Conservation (phyloP, 768 basidiomycete genomes). For the Rhodosporidiobolus sp. region DNA sequence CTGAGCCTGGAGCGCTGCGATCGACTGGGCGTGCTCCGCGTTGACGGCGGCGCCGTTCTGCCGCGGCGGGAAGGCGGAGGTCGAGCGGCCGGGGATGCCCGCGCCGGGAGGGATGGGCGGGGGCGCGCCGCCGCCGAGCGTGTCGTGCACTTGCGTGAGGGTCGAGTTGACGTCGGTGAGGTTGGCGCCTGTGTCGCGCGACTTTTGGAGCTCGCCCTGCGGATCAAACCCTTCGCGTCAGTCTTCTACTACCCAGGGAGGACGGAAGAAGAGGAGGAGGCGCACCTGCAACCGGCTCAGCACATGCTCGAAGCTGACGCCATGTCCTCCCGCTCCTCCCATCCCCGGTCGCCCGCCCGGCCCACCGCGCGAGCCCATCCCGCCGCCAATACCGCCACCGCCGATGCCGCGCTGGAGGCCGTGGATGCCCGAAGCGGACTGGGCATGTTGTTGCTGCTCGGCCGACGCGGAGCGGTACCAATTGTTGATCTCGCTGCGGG, state of each 20-base stretch:
- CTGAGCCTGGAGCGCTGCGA: conserved; percentile 72
- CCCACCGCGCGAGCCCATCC: background rate
- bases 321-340: conserved; percentile 52
- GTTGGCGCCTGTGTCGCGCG: conserved; percentile 85
- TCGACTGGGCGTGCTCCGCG: conserved; percentile 48
- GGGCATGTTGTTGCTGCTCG: conserved; percentile 9
- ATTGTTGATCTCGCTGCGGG: conserved; percentile 38
- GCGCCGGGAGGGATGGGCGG: conserved; percentile 38
- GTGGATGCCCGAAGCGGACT: too few species aligned
- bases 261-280: background rate
- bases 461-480: conserved; percentile 38
- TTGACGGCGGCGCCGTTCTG: conserved; percentile 44
- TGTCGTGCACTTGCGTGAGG: conserved; percentile 89
- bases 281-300: conserved; percentile 70
- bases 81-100: conserved; percentile 39
- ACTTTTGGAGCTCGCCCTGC: conserved; percentile 84
- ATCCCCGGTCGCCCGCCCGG: conserved; percentile 55
- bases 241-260: too few species aligned
- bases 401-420: background rate
- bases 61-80: conserved; percentile 41
- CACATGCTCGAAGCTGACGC: conserved; percentile 88
- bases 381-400: background rate
- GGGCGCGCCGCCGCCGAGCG: conserved; percentile 69
- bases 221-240: background rate
- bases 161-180: conserved; percentile 69